These are phyloP conservation scores for Hyphodiscus sp. DNA, from an alignment of 2,329 filamentous ascomycete species.

Conservation along the genomic window DNA sequence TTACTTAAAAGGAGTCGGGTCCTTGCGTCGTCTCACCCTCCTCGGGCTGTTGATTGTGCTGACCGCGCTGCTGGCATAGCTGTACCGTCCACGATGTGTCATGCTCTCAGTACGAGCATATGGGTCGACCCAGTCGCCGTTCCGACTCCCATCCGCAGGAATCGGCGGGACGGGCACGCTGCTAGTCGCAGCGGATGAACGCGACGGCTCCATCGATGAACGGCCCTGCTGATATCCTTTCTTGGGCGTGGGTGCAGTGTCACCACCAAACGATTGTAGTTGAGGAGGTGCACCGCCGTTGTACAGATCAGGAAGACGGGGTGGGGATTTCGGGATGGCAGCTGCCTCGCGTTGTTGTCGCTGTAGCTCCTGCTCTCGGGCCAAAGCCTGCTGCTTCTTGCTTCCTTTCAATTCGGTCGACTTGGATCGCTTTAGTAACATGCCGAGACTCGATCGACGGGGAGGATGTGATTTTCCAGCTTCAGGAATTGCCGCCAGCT, in stretches of 20 bases:
- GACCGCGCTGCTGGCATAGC: slow-evolving; percentile 86
- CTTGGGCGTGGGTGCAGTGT: slow-evolving; percentile 53
- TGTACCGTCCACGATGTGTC: slow-evolving; percentile 92
- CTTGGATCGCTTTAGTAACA: slow-evolving; percentile 62
- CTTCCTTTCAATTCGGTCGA: slow-evolving; percentile 57
- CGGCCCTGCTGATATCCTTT: slow-evolving; percentile 35
- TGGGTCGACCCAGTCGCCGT: slow-evolving; percentile 59
- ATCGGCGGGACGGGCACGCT: slow-evolving; percentile 50
- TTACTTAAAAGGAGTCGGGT: slow-evolving; percentile 98
- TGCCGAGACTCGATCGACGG: slow-evolving; percentile 45
- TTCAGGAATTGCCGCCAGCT: slow-evolving; percentile 31
- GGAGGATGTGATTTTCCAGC: slow-evolving; percentile 26
- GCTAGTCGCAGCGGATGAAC: slow-evolving; percentile 25
- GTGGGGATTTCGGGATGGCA: slow-evolving; percentile 50
- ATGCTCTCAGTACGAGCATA: slow-evolving; percentile 88
- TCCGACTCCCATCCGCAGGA: slow-evolving; percentile 31
- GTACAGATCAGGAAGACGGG: slow-evolving; percentile 46
- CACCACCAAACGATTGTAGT: slow-evolving; percentile 44
- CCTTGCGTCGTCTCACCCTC: slow-evolving; percentile 87
- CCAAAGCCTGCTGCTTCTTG: slow-evolving; percentile 49
- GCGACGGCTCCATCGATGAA: slow-evolving; percentile 47
- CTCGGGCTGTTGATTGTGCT: slow-evolving; percentile 91
- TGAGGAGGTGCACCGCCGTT: slow-evolving; percentile 30
- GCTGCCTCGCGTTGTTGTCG: slow-evolving; percentile 49
- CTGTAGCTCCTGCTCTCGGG: slow-evolving; percentile 43